Conservation (phyloP, 805 yeast species). For the Candida ipomoeae region DNA sequence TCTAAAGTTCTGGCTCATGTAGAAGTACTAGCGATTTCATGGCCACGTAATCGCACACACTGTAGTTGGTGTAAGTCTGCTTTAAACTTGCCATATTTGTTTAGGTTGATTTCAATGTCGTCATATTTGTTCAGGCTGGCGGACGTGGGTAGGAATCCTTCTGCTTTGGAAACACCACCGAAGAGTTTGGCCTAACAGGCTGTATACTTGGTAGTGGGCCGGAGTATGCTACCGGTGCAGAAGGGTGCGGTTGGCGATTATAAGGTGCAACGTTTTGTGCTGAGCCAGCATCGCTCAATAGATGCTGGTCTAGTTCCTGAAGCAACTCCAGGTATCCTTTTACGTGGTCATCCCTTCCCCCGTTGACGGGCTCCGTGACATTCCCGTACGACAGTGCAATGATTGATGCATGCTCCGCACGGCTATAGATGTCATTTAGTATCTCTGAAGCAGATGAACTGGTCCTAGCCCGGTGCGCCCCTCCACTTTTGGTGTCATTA, state of each 20-base stretch:
- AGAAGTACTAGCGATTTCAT: not conserved
- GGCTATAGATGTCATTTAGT: conserved; percentile 1
- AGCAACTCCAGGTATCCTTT: not conserved
- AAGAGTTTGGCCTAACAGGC: not conserved
- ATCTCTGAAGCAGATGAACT: not conserved
- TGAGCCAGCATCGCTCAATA: not conserved
- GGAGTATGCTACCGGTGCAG: not conserved
- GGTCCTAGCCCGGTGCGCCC: not conserved
- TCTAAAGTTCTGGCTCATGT: not conserved
- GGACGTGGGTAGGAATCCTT: not conserved
- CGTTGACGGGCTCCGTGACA: not conserved
- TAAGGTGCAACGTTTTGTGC: not conserved
- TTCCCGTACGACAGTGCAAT: not conserved
- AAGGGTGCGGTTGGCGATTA: not conserved
- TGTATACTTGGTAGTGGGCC: not conserved
- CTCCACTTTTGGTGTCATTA: not conserved
- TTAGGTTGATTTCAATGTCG: not conserved
- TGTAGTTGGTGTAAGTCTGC: not conserved
- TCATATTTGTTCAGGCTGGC: not conserved
- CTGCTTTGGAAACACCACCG: not conserved
- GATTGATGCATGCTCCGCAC: not conserved
- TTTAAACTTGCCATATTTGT: not conserved
- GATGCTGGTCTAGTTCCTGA: not conserved
- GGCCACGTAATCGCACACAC: not conserved
- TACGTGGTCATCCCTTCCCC: not conserved